phyloP scores from a whole-genome alignment of 129 eudicot species.

The Flaveria robusta region DNA sequence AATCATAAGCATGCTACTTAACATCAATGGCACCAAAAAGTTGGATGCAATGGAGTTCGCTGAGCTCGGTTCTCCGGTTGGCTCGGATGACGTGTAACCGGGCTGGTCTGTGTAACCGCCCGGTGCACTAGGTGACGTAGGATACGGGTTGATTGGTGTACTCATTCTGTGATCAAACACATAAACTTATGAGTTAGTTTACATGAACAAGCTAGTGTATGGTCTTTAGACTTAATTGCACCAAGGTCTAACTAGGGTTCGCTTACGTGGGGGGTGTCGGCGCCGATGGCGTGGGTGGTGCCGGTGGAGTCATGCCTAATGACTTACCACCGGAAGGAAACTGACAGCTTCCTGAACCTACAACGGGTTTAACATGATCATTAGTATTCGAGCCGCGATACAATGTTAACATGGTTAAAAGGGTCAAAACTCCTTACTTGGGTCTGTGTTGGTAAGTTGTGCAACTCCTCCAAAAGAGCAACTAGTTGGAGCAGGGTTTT shows the following conservation, averaged over 20 bases:
- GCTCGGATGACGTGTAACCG: constrained; percentile 63
- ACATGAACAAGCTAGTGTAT: background rate
- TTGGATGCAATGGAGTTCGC: constrained; percentile 41
- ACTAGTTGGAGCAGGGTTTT: constrained; percentile 87
- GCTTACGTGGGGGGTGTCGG: constrained; percentile 51
- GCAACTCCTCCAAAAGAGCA: constrained; percentile 94
- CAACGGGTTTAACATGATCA: constrained; percentile 5
- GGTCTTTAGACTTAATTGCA: background rate
- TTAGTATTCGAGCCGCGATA: background rate
- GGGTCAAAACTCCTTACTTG: constrained; percentile 57
- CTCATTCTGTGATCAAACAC: constrained; percentile 54
- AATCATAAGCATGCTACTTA: constrained; percentile 38
- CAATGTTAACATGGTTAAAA: constrained; percentile 1
- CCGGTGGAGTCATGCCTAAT: constrained; percentile 42
- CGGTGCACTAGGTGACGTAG: constrained; percentile 57
- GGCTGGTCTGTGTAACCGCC: constrained; percentile 57
- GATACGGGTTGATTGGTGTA: constrained; percentile 62
- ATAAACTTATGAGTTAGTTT: constrained; percentile 22
- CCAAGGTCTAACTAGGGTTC: background rate
- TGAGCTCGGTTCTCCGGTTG: constrained; percentile 75
- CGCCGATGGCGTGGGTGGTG: constrained; percentile 35
- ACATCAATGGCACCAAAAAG: constrained; percentile 42
- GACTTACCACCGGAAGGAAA: constrained; percentile 47
- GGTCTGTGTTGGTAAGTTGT: constrained; percentile 72
- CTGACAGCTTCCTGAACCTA: constrained; percentile 74